Evolutionary conservation across 352 stramenopile species (phyloP), one percentile per base, ranked within the genome.

Genomic region (Phytophthora hibernalis): DNA sequence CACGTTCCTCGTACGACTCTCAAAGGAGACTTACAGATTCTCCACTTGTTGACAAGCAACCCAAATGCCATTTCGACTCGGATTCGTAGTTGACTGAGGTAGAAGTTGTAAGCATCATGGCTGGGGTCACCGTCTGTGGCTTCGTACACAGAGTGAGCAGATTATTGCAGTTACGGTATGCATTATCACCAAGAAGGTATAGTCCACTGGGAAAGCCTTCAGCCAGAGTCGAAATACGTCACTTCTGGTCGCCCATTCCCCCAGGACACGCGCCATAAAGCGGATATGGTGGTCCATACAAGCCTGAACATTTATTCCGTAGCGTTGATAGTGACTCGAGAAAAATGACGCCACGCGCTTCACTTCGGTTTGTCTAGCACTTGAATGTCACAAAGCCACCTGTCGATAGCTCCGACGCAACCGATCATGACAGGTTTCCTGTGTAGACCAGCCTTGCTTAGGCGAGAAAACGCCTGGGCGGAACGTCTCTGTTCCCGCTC

Each of bases 321-420:
- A 54, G 3, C 42, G 15, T 15, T 62, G 54, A 38, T 54, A 54
- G 21, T 62, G 54, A 2, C 54, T 31, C 0, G 42, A 54, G 16
- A 62, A 61, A 20, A 68, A 54, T 0, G 60, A 68, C 0, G 43
- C 1, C 11, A 61, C 44, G 4, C 51, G 21, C 2, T 42, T 44
- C 1, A 68, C 31, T 21, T 61, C 43, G 0, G 5, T 45, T 28
- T 21, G 1, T 13, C 18, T 11, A 2, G 60, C 2, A 61, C 60
- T 35, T 52, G 51, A 5, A 68, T 40, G 2, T 1, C 1, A 13
- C 60, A 68, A 0, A 68, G 52, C 44, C 60, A 62, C 0, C 51
- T 44, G 16, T 62, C 51, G 5, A 62, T 11, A 3, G 35, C 51
- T 11, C 60, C 60, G 2, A 62, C 40, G 20, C 58, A 66, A 0